These are phyloP conservation scores for Ordospora pajunii DNA, from an alignment of 371 early-diverging fungal genomes.

Conservation along the genomic window DNA sequence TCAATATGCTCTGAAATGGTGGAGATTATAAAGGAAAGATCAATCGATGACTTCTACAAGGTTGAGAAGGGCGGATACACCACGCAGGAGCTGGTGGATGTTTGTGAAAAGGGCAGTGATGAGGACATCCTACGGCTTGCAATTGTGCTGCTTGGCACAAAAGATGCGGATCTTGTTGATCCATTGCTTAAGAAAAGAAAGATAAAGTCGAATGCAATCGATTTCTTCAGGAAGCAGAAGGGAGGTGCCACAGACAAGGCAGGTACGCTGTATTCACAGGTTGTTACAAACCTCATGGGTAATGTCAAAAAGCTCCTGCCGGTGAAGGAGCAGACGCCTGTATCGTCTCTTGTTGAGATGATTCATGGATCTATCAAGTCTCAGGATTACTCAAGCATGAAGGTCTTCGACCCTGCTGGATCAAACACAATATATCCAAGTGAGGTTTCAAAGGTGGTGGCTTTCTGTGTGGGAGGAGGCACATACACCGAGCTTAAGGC, in stretches of 20 bases:
- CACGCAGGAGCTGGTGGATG: constrained; percentile 39
- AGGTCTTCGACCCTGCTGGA: background rate
- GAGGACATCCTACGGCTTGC: constrained; percentile 53
- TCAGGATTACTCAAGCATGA: background rate
- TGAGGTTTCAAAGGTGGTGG: constrained; percentile 51
- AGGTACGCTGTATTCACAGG: background rate
- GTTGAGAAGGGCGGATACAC: constrained; percentile 74
- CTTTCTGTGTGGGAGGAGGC: constrained; percentile 57
- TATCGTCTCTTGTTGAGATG: constrained; percentile 42
- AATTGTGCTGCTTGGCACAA: constrained; percentile 18
- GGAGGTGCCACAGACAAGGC: background rate
- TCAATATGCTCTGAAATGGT: constrained; percentile 83
- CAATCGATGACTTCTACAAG: constrained; percentile 81
- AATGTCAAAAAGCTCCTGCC: constrained; percentile 52
- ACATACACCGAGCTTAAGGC: constrained; percentile 58
- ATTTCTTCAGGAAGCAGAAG: constrained; percentile 28
- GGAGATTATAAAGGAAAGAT: constrained; percentile 77
- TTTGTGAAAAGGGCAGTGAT: constrained; percentile 44
- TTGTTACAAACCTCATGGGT: constrained; percentile 37
- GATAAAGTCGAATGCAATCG: constrained; percentile 26
- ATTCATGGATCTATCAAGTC: constrained; percentile 30
- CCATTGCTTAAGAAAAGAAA: constrained; percentile 46
- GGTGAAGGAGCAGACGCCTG: constrained; percentile 36
- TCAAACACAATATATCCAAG: constrained; percentile 1
- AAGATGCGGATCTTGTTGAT: constrained; percentile 32